These are phyloP conservation scores for Phaeosphaeria sp. DNA, from an alignment of 2,329 filamentous ascomycete genomes.

Conservation along the genomic window DNA sequence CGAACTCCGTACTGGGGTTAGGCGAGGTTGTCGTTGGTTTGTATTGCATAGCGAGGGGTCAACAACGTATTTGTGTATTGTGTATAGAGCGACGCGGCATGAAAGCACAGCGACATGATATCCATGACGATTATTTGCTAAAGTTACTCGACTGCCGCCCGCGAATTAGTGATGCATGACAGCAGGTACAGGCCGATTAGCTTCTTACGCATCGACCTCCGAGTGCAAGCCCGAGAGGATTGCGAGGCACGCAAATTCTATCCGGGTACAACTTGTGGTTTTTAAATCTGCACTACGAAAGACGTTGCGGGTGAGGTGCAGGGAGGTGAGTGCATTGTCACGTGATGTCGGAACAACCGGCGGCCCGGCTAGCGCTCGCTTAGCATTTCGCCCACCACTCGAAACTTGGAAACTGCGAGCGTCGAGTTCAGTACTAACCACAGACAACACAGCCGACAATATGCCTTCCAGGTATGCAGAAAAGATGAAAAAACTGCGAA, in stretches of 20 bases:
- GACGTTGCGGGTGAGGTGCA: no score
- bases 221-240: no score
- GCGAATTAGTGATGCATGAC: neutral
- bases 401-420: constrained; percentile 7
- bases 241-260: no score
- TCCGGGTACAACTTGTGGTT: no score
- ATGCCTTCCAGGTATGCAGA: constrained; percentile 40
- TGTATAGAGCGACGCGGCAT: constrained; percentile 9
- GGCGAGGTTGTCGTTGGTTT: constrained; percentile 11
- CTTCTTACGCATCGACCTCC: neutral
- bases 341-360: constrained; percentile 8
- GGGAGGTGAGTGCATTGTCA: no score
- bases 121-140: neutral
- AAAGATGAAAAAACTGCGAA: neutral
- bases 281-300: no score
- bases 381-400: constrained; percentile 21
- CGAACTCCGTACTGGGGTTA: constrained; percentile 51
- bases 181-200: neutral
- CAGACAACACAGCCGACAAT: constrained; percentile 33
- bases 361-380: constrained; percentile 22
- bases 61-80: constrained; percentile 7
- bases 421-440: constrained; percentile 32
- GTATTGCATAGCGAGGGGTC: constrained; percentile 39
- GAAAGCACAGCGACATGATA: constrained; percentile 1
- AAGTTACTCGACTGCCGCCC: neutral